Evolutionary conservation across 2,329 filamentous ascomycete species (phyloP).

Genomic region (Leptographium procerum): DNA sequence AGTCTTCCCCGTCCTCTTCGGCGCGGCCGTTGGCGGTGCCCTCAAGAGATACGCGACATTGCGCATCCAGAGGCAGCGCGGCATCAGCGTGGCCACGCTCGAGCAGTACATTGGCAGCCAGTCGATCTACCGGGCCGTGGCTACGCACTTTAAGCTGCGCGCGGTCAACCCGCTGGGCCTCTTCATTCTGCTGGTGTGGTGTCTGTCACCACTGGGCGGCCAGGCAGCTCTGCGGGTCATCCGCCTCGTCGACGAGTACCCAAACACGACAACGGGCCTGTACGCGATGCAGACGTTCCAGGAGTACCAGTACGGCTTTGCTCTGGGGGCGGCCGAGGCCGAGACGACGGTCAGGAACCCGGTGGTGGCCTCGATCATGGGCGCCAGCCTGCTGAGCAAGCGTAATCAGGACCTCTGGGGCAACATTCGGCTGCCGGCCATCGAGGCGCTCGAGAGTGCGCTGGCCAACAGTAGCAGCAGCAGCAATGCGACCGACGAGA

Average conservation of each 20-base stretch:
- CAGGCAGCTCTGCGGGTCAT: slow-evolving; percentile 17
- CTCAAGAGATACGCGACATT: slow-evolving; percentile 16
- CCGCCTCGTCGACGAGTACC: neutral
- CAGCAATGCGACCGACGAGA: neutral
- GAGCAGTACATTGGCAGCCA: slow-evolving; percentile 21
- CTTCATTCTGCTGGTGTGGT: slow-evolving; percentile 17
- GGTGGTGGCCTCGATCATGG: slow-evolving; percentile 1
- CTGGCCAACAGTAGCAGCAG: neutral
- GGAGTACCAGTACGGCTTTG: neutral
- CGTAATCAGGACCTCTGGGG: slow-evolving; percentile 10
- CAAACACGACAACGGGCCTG: neutral
- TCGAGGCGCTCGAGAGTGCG: slow-evolving; percentile 7
- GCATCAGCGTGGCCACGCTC: slow-evolving; percentile 15
- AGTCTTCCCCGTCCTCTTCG: slow-evolving; percentile 20
- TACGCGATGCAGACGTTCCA: neutral
- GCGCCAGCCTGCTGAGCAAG: neutral
- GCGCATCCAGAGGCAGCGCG: slow-evolving; percentile 16
- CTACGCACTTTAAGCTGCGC: slow-evolving; percentile 16
- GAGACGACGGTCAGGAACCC: neutral
- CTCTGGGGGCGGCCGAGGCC: neutral
- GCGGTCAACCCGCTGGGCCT: slow-evolving; percentile 17
- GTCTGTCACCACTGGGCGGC: slow-evolving; percentile 19
- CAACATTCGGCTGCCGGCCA: slow-evolving; percentile 5
- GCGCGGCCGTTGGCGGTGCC: slow-evolving; percentile 17
- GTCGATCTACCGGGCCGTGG: slow-evolving; percentile 17